These are phyloP conservation scores for Theobroma cacao DNA, from an alignment of 345 rosid genomes.

Conservation along the genomic window DNA sequence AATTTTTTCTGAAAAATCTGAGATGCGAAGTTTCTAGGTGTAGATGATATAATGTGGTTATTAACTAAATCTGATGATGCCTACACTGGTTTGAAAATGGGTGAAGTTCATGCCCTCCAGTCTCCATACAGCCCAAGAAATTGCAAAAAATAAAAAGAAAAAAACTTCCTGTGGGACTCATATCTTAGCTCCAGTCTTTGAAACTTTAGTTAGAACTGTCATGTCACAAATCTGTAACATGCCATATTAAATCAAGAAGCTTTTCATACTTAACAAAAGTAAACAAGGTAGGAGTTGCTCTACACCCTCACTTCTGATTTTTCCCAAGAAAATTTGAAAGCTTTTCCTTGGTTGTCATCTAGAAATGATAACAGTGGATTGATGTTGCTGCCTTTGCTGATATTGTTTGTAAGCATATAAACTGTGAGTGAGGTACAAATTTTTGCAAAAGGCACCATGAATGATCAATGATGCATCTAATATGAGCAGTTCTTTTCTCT, in stretches of 20 bases:
- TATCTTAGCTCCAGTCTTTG: not conserved
- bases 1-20: not conserved
- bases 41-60: not conserved
- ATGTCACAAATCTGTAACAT: not conserved
- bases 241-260: not conserved
- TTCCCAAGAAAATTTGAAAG: not conserved
- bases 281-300: not conserved
- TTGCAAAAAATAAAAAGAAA: not conserved
- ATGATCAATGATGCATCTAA: not conserved
- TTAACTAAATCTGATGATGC: not conserved
- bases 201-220: not conserved
- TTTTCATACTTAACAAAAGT: not conserved
- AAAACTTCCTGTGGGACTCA: not conserved
- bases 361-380: not conserved
- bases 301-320: not conserved
- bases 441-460: not conserved
- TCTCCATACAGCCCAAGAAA: not conserved
- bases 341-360: not conserved
- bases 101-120: not conserved
- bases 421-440: not conserved
- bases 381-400: not conserved
- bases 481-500: not conserved
- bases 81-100: not conserved
- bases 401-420: not conserved
- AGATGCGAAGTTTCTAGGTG: not conserved